Percentiles rank a stretch among this genome's conserved stretches.
These are phyloP conservation scores for Dactylellina leptospora DNA, from an alignment of 2,329 filamentous ascomycete genomes.

Conservation along the genomic window DNA sequence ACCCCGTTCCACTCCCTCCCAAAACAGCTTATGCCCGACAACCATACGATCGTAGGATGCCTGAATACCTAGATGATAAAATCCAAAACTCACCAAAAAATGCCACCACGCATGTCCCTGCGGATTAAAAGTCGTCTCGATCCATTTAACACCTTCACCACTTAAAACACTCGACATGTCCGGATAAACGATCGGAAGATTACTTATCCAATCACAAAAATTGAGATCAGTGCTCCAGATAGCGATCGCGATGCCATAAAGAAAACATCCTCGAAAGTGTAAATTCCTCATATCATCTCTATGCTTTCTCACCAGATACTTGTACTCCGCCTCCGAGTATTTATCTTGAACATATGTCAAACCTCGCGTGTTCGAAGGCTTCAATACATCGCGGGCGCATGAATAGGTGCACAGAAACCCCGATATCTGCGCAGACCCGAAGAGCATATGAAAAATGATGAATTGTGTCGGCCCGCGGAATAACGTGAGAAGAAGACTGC, in stretches of 20 bases:
- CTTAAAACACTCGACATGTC: neutral
- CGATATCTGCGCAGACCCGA: constrained; percentile 23
- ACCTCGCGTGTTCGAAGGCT: neutral
- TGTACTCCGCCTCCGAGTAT: constrained; percentile 35
- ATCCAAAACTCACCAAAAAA: constrained; percentile 40
- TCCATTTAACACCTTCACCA: constrained; percentile 12
- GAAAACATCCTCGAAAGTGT: constrained; percentile 17
- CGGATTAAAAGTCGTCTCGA: constrained; percentile 35
- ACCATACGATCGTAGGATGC: constrained; percentile 36
- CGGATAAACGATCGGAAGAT: constrained; percentile 27
- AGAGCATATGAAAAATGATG: constrained; percentile 39
- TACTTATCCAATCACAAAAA: constrained; percentile 37
- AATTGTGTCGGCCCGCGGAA: constrained; percentile 45
- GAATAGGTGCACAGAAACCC: constrained; percentile 15
- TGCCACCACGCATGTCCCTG: constrained; percentile 52
- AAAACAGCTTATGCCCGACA: constrained; percentile 26
- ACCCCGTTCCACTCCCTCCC: constrained; percentile 29
- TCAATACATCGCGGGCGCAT: neutral
- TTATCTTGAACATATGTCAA: constrained; percentile 8
- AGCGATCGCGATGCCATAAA: constrained; percentile 18
- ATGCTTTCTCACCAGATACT: constrained; percentile 17
- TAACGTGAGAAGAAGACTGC: constrained; percentile 35
- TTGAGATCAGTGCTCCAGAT: constrained; percentile 45
- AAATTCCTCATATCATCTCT: constrained; percentile 9
- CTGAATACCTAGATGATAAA: constrained; percentile 31